Conservation (phyloP, 2,329 filamentous ascomycete genomes). For the Cladosporium austrohemisphaericum region DNA sequence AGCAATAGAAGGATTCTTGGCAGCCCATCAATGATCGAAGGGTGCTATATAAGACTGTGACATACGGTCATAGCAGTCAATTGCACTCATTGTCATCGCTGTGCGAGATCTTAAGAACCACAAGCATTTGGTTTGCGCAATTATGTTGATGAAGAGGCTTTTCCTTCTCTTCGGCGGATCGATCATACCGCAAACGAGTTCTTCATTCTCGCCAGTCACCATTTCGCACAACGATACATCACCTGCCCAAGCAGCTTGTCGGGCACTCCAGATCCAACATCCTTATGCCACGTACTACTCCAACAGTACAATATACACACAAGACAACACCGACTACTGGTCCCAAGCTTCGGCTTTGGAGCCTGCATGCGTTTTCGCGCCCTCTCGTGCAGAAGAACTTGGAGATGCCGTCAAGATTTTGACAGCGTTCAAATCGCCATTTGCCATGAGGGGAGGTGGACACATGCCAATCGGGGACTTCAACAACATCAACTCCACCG, state of each 20-base stretch:
- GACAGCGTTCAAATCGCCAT: neutral
- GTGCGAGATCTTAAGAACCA: too few species aligned
- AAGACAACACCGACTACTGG: constrained; percentile 10
- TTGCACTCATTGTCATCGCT: too few species aligned
- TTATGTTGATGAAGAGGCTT: too few species aligned
- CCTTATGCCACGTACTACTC: neutral
- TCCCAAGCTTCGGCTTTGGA: constrained; percentile 17
- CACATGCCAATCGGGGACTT: constrained; percentile 11
- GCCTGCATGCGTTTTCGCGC: constrained; percentile 11
- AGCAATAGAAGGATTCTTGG: too few species aligned
- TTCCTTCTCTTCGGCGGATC: neutral
- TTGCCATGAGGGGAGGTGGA: constrained; percentile 15
- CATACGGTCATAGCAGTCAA: too few species aligned
- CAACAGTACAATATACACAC: constrained; percentile 18
- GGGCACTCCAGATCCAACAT: neutral
- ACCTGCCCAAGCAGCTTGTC: neutral
- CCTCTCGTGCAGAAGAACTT: constrained; percentile 3
- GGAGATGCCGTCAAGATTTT: constrained; percentile 4
- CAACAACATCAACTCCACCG: constrained; percentile 17
- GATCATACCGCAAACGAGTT: neutral
- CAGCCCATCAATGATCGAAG: too few species aligned
- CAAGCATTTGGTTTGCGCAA: too few species aligned
- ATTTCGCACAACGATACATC: neutral
- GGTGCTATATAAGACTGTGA: too few species aligned
- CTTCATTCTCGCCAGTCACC: neutral